These are phyloP conservation scores for Croton laevigatus DNA, from an alignment of 441 rosid species.

Conservation along the genomic window DNA sequence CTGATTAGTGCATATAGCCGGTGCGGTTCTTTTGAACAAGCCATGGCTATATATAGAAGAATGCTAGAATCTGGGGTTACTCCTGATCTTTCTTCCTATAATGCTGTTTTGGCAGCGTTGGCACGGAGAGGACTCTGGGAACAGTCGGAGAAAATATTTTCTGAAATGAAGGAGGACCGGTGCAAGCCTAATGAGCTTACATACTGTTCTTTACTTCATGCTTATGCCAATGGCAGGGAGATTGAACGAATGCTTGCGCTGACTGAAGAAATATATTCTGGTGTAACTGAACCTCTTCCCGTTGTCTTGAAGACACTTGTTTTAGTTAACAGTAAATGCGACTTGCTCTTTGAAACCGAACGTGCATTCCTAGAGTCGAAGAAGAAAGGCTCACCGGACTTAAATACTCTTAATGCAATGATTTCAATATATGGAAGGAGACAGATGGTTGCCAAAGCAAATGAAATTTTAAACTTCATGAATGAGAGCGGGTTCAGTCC, in stretches of 20 bases:
- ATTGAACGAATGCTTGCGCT: constrained; percentile 68
- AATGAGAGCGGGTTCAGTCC: constrained; percentile 71
- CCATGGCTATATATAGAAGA: constrained; percentile 74
- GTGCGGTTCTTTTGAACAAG: constrained; percentile 83
- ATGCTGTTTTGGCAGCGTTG: constrained; percentile 87
- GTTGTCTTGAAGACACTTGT: constrained; percentile 85
- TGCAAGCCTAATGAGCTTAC: constrained; percentile 89
- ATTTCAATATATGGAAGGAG: constrained; percentile 83
- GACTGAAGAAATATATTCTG: constrained; percentile 78
- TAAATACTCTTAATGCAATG: constrained; percentile 83
- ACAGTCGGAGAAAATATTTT: constrained; percentile 76
- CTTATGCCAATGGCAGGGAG: constrained; percentile 84
- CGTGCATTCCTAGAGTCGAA: constrained; percentile 73
- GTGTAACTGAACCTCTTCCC: constrained; percentile 60
- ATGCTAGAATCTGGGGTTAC: constrained; percentile 83
- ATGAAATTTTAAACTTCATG: constrained; percentile 75
- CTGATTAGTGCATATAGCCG: constrained; percentile 88
- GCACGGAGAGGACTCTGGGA: constrained; percentile 96
- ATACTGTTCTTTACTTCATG: constrained; percentile 81
- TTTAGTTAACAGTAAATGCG: constrained; percentile 80
- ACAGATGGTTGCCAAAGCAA: constrained; percentile 66
- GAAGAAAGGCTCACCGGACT: constrained; percentile 66
- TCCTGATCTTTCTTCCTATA: constrained; percentile 86
- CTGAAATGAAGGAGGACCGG: constrained; percentile 69
- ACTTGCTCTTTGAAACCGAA: constrained; percentile 68